Base-by-base conservation (phyloP, 2,329 filamentous ascomycete species). In the Fusarium protoensiforme region DNA sequence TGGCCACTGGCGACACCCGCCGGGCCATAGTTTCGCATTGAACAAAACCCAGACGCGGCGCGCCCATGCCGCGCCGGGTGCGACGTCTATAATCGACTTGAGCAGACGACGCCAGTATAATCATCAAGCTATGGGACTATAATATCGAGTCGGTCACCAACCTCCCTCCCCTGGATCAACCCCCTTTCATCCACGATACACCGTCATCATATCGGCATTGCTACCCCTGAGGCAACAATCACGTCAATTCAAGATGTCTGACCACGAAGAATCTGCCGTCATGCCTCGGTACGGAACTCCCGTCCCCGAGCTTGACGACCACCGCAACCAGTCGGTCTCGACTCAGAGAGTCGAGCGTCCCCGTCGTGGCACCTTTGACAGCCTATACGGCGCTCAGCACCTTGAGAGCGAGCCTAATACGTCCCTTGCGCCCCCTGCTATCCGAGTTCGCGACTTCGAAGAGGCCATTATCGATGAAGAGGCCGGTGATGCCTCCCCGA, bases 221-320 rank as follows among this genome's bases (percentile, higher is more conserved):
- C n/a, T 43, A 59, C 27, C 51, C 35, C 29, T 56, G 18, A 63
- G 57, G 41, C 51, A 46, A 39, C 65, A 53, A 36, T 58, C 66
- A 46, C 39, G 24, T 29, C 57, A 39, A 62, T 48, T 31, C 83
- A 85, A 85, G 80, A 90, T 97, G 95, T 88, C 90, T 69, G 89
- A 92, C 80, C 88, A 89, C 79, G 90, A 91, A 68, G 92, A 92
- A 78, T 85, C 81, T 73, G 85, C 80, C 58, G 83, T 89, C 64
- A 88, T 90, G 78, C 88, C 89, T 77, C 89, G 91, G 77, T 94
- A 92, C 83, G 90, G 90, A 82, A 92, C 92, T 65, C 93, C 93
- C 16, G 90, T 95, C 69, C 92, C 92, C 70, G 92, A 95, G 80
- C 88, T 98, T 56, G 94, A 98, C 80, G 95, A 98, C 81, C 95